Percentiles rank a stretch among this genome's conserved stretches.
Conservation (phyloP, 2,329 filamentous ascomycete species). For the Colletotrichum lindemuthianum region DNA sequence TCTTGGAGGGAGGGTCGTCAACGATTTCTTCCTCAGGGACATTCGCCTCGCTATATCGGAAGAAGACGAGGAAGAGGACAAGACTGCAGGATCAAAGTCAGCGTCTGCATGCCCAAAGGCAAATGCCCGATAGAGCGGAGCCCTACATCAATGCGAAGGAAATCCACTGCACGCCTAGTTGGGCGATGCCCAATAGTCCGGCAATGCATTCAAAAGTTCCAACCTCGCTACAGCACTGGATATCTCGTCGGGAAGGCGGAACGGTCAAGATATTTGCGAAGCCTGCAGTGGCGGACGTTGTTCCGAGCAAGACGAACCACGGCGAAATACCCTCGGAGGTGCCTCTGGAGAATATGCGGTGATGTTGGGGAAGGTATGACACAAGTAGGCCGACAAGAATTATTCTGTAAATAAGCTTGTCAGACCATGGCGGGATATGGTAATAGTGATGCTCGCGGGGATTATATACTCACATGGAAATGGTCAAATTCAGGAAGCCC, state of each 20-base stretch:
- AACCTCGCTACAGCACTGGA: constrained; percentile 86
- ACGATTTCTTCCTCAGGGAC: constrained; percentile 60
- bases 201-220: constrained; percentile 85
- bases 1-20: constrained; percentile 72
- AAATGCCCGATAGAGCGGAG: neutral
- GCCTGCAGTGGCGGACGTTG: constrained; percentile 86
- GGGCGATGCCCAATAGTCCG: constrained; percentile 86
- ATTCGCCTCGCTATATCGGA: constrained; percentile 71
- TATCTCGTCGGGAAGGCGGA: constrained; percentile 82
- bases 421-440: constrained; percentile 27
- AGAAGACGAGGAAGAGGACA: constrained; percentile 94
- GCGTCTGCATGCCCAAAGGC: neutral
- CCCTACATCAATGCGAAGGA: constrained; percentile 92
- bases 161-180: constrained; percentile 91
- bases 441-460: no score
- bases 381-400: constrained; percentile 89
- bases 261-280: constrained; percentile 94
- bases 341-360: constrained; percentile 85
- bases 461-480: constrained; percentile 60
- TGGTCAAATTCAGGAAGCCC: constrained; percentile 63
- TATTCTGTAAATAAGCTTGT: constrained; percentile 55
- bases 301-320: constrained; percentile 94
- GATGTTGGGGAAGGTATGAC: constrained; percentile 95
- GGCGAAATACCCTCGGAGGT: constrained; percentile 96
- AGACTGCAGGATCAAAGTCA: constrained; percentile 64